These are phyloP conservation scores for Acacia concinna DNA, from an alignment of 331 rosid species.

Conservation along the genomic window DNA sequence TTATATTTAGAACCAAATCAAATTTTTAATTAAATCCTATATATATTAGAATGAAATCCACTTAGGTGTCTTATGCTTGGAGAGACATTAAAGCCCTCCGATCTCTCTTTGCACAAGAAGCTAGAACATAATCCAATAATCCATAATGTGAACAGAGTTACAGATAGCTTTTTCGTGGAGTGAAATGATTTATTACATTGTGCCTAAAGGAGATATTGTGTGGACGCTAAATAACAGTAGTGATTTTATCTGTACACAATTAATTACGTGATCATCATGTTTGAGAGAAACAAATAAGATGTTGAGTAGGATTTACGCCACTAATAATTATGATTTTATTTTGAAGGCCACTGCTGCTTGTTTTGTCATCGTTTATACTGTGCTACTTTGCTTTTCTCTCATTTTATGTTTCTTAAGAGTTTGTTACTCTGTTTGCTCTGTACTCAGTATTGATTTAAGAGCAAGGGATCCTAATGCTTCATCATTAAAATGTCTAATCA, in stretches of 20 bases:
- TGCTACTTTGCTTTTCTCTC: not conserved
- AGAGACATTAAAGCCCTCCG: not conserved
- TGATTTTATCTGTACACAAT: not conserved
- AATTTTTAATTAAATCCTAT: no score
- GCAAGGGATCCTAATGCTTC: not conserved
- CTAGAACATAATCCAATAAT: not conserved
- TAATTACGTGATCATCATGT: not conserved
- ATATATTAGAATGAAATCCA: no score
- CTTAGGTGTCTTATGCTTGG: no score
- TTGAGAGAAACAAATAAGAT: not conserved
- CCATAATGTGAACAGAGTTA: not conserved
- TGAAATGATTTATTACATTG: not conserved
- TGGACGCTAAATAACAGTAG: not conserved
- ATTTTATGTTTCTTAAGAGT: not conserved
- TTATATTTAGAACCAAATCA: no score
- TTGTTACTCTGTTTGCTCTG: not conserved
- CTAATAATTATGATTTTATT: not conserved
- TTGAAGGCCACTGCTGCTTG: not conserved
- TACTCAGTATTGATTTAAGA: not conserved
- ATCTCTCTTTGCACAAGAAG: not conserved
- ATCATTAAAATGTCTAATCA: not conserved
- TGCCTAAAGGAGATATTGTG: not conserved
- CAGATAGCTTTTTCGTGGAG: not conserved
- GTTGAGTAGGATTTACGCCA: constrained; percentile 20
- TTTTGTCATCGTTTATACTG: not conserved